Base-by-base conservation (phyloP, 1,284 basidiomycete species). In the Psilocybe mexicana region DNA sequence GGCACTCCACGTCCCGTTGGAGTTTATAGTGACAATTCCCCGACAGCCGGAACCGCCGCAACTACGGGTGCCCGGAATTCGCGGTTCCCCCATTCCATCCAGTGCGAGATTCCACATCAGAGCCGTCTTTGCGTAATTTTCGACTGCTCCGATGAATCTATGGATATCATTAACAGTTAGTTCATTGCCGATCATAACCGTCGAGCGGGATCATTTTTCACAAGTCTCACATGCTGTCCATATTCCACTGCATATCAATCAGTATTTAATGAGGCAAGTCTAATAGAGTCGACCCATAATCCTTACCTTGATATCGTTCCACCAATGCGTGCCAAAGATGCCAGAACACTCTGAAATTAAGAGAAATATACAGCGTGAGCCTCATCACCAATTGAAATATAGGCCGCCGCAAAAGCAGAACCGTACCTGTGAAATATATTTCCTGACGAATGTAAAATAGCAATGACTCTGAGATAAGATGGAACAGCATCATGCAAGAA, bases 61-160 rank as follows among this genome's bases (percentile, higher is more conserved):
- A 60, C 83, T 88, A 52, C 74, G 73, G 1, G 82, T 80, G 1
- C 85, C 83, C 0, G 87, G 85, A 7, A 87, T 75, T 63, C 79
- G 79, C 1, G 88, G 87, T 10, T 81, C 69, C 0, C 88, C 87
- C 35, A 70, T 77, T 0, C 79, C 73, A 59, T 88, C 83, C 23
- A 88, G 76, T 10, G 83, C 87, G 46, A 88, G 70, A 65, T 87
- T 87, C 87, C 87, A 90, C 84, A 87, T 87, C 18, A 87, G 67
- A 0, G 73, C 86, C 36, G 76, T 70, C 53, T 76, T 77, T 6
- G 83, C 70, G 47, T 77, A 78, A 59, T 84, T 76, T 57, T 73
- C 69, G 10, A 79, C 63, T 10, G 79, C 70, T 23, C 81, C 82
- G 65, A 63, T 48, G 38, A 59, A 60, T 36, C 52, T 58, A 46